Evolutionary conservation across 352 stramenopile species (phyloP), one percentile per base, ranked within the genome.

Genomic region (Phytophthora cactorum): DNA sequence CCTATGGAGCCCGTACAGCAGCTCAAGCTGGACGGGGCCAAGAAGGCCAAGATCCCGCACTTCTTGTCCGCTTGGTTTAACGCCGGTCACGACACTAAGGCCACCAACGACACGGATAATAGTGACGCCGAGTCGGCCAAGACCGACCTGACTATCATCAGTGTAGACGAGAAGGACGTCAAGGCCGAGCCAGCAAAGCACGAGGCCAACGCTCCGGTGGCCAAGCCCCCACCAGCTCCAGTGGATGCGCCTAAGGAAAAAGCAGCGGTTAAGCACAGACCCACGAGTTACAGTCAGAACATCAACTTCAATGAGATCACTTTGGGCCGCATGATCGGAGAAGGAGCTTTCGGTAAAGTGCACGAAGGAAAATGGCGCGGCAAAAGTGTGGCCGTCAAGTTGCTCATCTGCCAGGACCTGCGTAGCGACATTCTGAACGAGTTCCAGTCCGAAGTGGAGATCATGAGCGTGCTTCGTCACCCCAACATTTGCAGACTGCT

Each of bases 401-500:
- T 89, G 59, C 72, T 91, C 29, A 86, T 89, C 47, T 88, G 79
- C 41, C 83, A 91, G 45, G 83, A 89, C 8, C 66, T 89, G 45
- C 79, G 81, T 12, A 81, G 63, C 22, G 83, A 89, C 47, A 89
- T 89, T 54, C 28, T 89, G 58, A 68, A 83, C 49, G 83, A 91
- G 51, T 88, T 91, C 59, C 75, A 89, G 66, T 88, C 77, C 9
- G 83, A 91, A 64, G 75, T 89, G 47, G 79, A 88, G 70, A 89
- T 91, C 60, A 91, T 91, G 83, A 89, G 79, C 38, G 78, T 89
- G 17, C 84, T 99, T 72, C 77, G 83, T 15, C 96, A 99, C 76
- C 96, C 97, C 5, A 98, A 98, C 77, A 97, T 99, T 62, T 98
- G 96, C 68, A 78, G 98, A 2, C 92, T 98, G 63, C 92, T 99